These are phyloP conservation scores for Kwoniella newhampshirensis DNA, from an alignment of 768 basidiomycete genomes.

Conservation along the genomic window DNA sequence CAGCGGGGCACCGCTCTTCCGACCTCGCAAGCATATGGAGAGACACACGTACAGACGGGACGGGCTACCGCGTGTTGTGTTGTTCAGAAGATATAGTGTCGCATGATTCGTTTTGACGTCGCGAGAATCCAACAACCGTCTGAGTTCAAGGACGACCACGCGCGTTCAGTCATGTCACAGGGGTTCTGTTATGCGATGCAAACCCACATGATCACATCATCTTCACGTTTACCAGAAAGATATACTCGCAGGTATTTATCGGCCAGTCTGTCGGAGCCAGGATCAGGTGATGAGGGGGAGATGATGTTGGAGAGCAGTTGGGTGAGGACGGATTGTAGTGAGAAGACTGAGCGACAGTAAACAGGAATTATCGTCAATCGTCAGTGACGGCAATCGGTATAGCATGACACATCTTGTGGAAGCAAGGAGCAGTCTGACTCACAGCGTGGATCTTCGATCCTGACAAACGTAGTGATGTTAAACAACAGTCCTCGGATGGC, in stretches of 20 bases:
- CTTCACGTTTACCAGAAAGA: constrained; percentile 66
- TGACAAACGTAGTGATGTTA: constrained; percentile 73
- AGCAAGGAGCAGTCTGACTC: constrained; percentile 26
- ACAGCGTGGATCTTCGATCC: constrained; percentile 66
- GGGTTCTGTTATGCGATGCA: neutral
- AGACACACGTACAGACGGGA: constrained; percentile 59
- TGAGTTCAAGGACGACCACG: constrained; percentile 19
- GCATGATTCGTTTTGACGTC: constrained; percentile 65
- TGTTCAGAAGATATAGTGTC: constrained; percentile 69
- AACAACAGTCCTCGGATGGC: constrained; percentile 68
- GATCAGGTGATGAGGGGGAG: constrained; percentile 63
- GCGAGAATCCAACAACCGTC: constrained; percentile 62
- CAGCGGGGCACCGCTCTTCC: constrained; percentile 33
- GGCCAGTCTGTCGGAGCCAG: constrained; percentile 65
- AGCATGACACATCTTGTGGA: too few relatives aligned
- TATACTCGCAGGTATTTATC: constrained; percentile 59
- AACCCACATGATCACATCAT: constrained; percentile 68
- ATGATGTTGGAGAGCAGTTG: constrained; percentile 83
- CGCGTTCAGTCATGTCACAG: neutral
- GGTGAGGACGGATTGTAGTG: constrained; percentile 65
- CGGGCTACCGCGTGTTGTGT: constrained; percentile 65
- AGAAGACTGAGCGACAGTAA: constrained; percentile 61
- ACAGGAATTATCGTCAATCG: too few relatives aligned
- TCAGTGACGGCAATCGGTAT: too few relatives aligned
- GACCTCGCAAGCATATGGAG: neutral